Base-by-base conservation (phyloP, 2,329 filamentous ascomycete genomes). In the Xylariales sp. region DNA sequence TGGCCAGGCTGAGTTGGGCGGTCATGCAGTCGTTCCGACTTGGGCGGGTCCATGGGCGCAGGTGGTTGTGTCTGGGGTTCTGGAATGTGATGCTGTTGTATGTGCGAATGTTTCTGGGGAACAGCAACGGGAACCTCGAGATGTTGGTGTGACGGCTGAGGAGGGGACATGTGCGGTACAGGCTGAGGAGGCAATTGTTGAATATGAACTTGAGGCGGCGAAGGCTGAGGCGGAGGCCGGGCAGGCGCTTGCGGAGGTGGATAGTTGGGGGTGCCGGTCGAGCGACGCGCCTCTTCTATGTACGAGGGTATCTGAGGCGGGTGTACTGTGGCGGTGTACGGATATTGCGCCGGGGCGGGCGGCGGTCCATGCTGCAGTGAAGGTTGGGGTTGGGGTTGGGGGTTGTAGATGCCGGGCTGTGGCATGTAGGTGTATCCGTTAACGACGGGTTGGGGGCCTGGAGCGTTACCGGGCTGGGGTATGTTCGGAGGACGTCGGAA, bases 361-460 rank as follows among this genome's bases (percentile, higher is more conserved):
- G 75, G 74, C 16, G 72, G 75, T 52, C 74, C 76, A 62, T 84
- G 83, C 34, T 80, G 82, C 74, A 83, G 81, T 49, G 79, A 80
- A 41, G 82, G 75, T 64, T 78, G 76, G 64, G 81, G 81, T 67
- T 85, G 91, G 9, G 89, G 81, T 67, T 85, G 91, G 8, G 89
- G 89, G 75, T 93, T 93, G 80, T 97, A 97, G 73, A 97, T 93
- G 41, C 92, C 89, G 46, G 92, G 92, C 70, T 96, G 94, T 3
- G 92, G 90, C 84, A 97, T 93, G 77, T 94, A 97, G 3, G 91
- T 87, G 79, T 92, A 97, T 62, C 88, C 92, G 75, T 91, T 92
- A 34, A 69, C 59, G 5, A 85, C 84, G 41, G 86, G 86, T 55
- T 90, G 90, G 34, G 89, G 85, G 46, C 88, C 88, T 46, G 84